Conservation (phyloP, 176 grass and related monocot species). For the Oryza officinalis region DNA sequence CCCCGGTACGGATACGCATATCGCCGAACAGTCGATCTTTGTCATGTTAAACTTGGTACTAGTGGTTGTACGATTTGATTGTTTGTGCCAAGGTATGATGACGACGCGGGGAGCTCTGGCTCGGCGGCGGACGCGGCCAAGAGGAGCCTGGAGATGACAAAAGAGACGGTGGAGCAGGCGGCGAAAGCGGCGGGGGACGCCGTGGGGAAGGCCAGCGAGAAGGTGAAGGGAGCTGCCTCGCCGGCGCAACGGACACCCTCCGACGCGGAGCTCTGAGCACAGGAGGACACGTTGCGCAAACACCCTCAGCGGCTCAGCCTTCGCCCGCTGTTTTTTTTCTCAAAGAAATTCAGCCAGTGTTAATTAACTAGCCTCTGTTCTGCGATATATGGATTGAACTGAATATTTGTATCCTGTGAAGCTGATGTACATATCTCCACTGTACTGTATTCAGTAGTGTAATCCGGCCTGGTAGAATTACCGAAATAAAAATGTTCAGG, state of each 20-base stretch:
- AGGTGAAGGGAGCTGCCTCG: slow-evolving; percentile 37
- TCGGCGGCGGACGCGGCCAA: slow-evolving; percentile 45
- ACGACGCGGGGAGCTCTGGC: not conserved
- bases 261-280: slow-evolving; percentile 9
- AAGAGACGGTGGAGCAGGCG: slow-evolving; percentile 52
- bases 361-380: not conserved
- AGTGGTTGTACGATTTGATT: not conserved
- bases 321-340: no score
- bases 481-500: not conserved
- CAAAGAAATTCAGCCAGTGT: no score
- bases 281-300: not conserved
- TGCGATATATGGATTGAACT: not conserved
- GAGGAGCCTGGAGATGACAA: slow-evolving; percentile 60
- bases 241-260: not conserved
- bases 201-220: slow-evolving; percentile 49
- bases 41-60: not conserved
- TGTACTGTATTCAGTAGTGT: not conserved
- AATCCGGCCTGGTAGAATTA: not conserved
- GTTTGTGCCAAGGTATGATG: slow-evolving; percentile 28
- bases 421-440: not conserved
- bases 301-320: not conserved
- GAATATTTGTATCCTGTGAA: not conserved
- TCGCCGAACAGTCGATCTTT: not conserved
- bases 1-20: not conserved
- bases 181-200: slow-evolving; percentile 41